phyloP scores from a whole-genome alignment of 768 basidiomycete genomes.

The Russula sp. region DNA sequence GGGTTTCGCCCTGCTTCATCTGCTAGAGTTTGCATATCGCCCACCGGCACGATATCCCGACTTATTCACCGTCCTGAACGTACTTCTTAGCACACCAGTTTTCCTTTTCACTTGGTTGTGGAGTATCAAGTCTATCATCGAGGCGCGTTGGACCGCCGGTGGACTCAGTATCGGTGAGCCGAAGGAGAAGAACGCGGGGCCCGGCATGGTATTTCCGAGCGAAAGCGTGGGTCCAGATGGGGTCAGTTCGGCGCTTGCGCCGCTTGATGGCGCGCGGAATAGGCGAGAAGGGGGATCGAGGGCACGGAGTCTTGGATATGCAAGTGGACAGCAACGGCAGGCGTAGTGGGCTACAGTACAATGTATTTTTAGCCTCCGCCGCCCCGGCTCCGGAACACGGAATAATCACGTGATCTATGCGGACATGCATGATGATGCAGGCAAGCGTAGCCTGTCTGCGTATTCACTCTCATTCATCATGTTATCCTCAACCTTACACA shows the following conservation, averaged over 20 bases:
- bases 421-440: not conserved
- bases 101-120: constrained; percentile 83
- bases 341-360: too few relatives aligned
- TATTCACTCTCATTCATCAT: constrained; percentile 10
- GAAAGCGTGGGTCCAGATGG: not conserved
- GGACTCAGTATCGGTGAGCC: constrained; percentile 33
- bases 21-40: constrained; percentile 49
- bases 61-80: constrained; percentile 78
- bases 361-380: too few relatives aligned
- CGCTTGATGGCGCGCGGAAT: not conserved
- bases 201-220: not conserved
- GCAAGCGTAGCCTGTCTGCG: not conserved
- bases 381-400: not conserved
- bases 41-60: constrained; percentile 80
- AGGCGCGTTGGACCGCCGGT: constrained; percentile 73
- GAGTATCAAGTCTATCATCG: constrained; percentile 75
- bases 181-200: constrained; percentile 2
- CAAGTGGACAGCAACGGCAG: too few relatives aligned
- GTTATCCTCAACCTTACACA: constrained; percentile 8
- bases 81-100: constrained; percentile 70
- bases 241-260: constrained; percentile 5
- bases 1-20: constrained; percentile 48
- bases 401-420: not conserved
- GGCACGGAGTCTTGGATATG: not conserved
- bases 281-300: constrained; percentile 11